Evolutionary conservation across 1,139 yeast genomes (phyloP).

Genomic region (Candida mesenterica): DNA sequence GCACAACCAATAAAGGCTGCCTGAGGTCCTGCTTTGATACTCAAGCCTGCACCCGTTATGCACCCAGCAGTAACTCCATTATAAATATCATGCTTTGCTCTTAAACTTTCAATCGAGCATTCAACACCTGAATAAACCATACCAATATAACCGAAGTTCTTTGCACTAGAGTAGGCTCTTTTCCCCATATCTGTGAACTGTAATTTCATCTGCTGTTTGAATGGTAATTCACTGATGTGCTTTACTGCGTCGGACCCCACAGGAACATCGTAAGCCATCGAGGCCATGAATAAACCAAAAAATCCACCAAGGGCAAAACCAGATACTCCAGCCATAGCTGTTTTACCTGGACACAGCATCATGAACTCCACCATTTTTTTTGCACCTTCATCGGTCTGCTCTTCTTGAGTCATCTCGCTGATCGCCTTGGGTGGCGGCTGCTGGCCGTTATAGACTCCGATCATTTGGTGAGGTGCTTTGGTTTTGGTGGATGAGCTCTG

Average conservation of each 20-base stretch:
- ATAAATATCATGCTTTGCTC: slow-evolving; percentile 91
- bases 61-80: slow-evolving; percentile 95
- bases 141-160: slow-evolving; percentile 93
- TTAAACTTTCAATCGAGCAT: slow-evolving; percentile 77
- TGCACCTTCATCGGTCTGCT: slow-evolving; percentile 94
- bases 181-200: slow-evolving; percentile 92
- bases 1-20: slow-evolving; percentile 93
- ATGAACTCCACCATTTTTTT: slow-evolving; percentile 74
- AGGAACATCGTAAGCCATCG: slow-evolving; percentile 83
- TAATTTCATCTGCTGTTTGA: slow-evolving; percentile 87
- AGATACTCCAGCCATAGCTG: slow-evolving; percentile 87
- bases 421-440: slow-evolving; percentile 40
- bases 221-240: slow-evolving; percentile 77
- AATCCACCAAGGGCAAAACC: slow-evolving; percentile 97
- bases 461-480: slow-evolving; percentile 16
- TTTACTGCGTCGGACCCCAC: slow-evolving; percentile 55
- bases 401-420: slow-evolving; percentile 81
- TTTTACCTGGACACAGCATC: slow-evolving; percentile 95
- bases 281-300: slow-evolving; percentile 95
- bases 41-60: slow-evolving; percentile 88
- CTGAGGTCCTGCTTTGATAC: slow-evolving; percentile 90
- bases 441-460: slow-evolving; percentile 26
- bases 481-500: neutral
- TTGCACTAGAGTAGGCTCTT: slow-evolving; percentile 83
- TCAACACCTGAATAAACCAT: slow-evolving; percentile 93